Evolutionary conservation across 192 early-diverging fungal genomes (phyloP).

Genomic region (Geranomyces variabilis): DNA sequence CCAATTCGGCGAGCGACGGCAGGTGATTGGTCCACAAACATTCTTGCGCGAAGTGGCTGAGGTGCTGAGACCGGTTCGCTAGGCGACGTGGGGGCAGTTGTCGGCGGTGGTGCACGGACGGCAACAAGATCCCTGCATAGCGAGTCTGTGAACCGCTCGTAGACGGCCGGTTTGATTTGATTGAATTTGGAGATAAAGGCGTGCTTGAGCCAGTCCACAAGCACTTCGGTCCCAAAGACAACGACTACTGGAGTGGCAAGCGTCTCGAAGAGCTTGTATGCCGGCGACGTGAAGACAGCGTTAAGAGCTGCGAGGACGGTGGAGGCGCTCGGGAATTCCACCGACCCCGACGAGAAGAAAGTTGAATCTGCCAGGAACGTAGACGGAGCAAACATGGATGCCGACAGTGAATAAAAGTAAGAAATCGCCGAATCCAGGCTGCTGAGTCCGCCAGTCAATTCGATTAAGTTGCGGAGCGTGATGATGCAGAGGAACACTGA

Average conservation of each 20-base stretch:
- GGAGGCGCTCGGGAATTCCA: background rate
- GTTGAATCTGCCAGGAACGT: background rate
- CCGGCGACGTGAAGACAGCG: constrained; percentile 47
- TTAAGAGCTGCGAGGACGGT: background rate
- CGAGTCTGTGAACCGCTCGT: constrained; percentile 83
- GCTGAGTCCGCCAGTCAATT: constrained; percentile 61
- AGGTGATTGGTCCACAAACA: constrained; percentile 72
- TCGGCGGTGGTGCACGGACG: background rate
- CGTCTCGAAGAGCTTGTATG: constrained; percentile 62
- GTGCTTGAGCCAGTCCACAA: constrained; percentile 98
- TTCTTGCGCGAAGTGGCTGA: background rate
- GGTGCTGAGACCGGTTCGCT: background rate
- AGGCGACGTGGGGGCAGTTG: background rate
- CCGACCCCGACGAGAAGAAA: background rate
- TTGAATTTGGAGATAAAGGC: constrained; percentile 99
- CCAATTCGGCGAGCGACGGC: constrained; percentile 79
- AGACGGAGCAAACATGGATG: constrained; percentile 56
- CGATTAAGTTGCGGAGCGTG: constrained; percentile 85
- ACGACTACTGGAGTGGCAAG: constrained; percentile 78
- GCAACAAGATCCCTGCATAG: constrained; percentile 84
- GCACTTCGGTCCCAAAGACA: constrained; percentile 84
- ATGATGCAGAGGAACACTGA: constrained; percentile 87
- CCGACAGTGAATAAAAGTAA: constrained; percentile 25
- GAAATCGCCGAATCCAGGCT: constrained; percentile 27
- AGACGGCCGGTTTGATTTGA: constrained; percentile 84